Conservation (phyloP, 2,329 filamentous ascomycete genomes). For the Bipolaris gigantea region DNA sequence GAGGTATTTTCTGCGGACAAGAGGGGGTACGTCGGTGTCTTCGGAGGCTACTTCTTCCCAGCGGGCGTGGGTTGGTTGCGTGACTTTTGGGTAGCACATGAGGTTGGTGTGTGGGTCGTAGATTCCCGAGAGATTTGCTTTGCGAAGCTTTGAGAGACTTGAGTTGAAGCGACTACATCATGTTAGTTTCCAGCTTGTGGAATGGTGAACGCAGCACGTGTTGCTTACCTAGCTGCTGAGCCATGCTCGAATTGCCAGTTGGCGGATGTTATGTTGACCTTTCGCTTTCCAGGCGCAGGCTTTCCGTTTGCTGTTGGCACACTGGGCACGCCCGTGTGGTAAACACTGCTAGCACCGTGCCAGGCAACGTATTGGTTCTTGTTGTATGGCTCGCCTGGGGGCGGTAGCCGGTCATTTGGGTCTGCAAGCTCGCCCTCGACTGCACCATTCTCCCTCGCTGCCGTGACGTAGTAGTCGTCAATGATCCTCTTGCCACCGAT, state of each 20-base stretch:
- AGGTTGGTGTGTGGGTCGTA: conserved; percentile 95
- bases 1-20: conserved; percentile 64
- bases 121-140: conserved; percentile 70
- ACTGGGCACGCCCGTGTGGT: conserved; percentile 78
- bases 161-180: conserved; percentile 77
- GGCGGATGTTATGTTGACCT: conserved; percentile 83
- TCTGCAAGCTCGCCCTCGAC: conserved; percentile 90
- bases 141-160: conserved; percentile 68
- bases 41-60: conserved; percentile 70
- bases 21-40: conserved; percentile 52
- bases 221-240: conserved; percentile 76
- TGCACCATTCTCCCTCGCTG: conserved; percentile 73
- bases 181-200: conserved; percentile 21
- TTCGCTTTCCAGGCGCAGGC: conserved; percentile 72
- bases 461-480: conserved; percentile 86
- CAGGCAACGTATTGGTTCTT: conserved; percentile 98
- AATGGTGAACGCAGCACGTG: background rate
- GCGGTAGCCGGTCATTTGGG: conserved; percentile 77
- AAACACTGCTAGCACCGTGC: conserved; percentile 95
- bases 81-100: conserved; percentile 83
- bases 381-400: conserved; percentile 86
- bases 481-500: conserved; percentile 83
- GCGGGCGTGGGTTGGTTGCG: conserved; percentile 85
- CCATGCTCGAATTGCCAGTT: conserved; percentile 99
- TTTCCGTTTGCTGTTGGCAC: conserved; percentile 77